phyloP scores from a whole-genome alignment of 1,139 yeast species.

The Protomyces pachydermus region DNA sequence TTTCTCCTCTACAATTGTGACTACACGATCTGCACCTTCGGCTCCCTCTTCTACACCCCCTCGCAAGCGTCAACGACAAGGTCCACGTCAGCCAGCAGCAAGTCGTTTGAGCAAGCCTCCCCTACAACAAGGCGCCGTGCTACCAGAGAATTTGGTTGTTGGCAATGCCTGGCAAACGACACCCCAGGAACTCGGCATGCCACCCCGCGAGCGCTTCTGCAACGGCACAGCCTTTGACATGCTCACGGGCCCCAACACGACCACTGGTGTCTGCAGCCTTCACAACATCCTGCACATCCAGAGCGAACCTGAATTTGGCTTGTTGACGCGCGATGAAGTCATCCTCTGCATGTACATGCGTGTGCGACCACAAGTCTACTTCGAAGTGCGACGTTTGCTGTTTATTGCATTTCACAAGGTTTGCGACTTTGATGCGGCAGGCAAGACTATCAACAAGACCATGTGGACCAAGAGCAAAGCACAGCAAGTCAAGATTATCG shows the following conservation, averaged over 20 bases:
- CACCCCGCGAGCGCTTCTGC: not conserved
- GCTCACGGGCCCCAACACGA: not conserved
- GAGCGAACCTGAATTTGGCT: not conserved
- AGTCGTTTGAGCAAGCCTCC: too few relatives aligned
- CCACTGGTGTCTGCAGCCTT: not conserved
- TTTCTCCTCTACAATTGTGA: too few relatives aligned
- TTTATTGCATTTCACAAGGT: not conserved
- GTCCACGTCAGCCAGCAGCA: too few relatives aligned
- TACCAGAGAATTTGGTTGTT: not conserved
- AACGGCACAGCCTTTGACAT: not conserved
- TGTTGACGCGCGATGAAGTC: not conserved
- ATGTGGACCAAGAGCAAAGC: not conserved
- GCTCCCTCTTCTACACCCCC: too few relatives aligned
- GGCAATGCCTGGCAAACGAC: not conserved
- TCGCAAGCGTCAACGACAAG: too few relatives aligned
- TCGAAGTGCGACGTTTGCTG: not conserved
- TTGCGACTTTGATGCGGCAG: not conserved
- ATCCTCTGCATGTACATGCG: not conserved
- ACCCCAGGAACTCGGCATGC: not conserved
- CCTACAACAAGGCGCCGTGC: too few relatives aligned
- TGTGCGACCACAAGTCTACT: not conserved
- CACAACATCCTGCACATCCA: not conserved
- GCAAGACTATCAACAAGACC: not conserved
- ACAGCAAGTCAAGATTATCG: constrained; percentile 1
- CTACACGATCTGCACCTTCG: too few relatives aligned